Evolutionary conservation across 1,284 basidiomycete genomes (phyloP).

Genomic region (Boletus sp.): DNA sequence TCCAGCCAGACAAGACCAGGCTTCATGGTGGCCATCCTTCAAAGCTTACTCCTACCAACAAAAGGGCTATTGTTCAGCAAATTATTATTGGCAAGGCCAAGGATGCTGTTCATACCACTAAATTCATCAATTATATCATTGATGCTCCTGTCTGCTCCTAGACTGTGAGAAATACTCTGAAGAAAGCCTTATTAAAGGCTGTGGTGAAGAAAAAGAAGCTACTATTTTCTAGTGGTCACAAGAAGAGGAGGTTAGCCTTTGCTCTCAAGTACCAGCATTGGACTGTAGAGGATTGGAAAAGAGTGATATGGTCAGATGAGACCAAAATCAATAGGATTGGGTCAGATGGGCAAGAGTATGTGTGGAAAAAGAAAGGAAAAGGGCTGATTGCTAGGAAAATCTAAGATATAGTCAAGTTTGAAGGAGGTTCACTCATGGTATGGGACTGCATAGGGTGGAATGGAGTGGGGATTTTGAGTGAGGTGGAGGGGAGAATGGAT

Average conservation of each 20-base stretch:
- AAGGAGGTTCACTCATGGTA: too few relatives aligned
- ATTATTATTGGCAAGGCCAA: not conserved
- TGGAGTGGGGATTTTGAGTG: too few relatives aligned
- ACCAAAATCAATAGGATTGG: not conserved
- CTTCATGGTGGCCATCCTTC: too few relatives aligned
- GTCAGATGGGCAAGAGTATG: not conserved
- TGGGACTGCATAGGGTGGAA: too few relatives aligned
- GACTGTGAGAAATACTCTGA: not conserved
- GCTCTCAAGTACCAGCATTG: not conserved
- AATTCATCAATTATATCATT: not conserved
- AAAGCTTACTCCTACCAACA: too few relatives aligned
- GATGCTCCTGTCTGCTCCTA: not conserved
- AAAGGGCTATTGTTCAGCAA: too few relatives aligned
- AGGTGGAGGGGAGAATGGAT: too few relatives aligned
- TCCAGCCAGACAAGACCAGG: too few relatives aligned
- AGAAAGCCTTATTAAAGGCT: not conserved
- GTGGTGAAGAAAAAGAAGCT: not conserved
- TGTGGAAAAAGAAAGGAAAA: not conserved
- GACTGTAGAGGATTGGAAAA: not conserved
- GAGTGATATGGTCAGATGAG: not conserved
- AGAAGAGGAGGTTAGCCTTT: not conserved
- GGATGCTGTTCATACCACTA: not conserved
- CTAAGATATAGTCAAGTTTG: not conserved
- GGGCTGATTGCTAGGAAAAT: not conserved
- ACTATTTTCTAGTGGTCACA: not conserved